Percentiles rank a stretch among this genome's conserved stretches.
phyloP scores from a whole-genome alignment of 2,329 filamentous ascomycete genomes.

The Ceratocystis cacaofunesta region DNA sequence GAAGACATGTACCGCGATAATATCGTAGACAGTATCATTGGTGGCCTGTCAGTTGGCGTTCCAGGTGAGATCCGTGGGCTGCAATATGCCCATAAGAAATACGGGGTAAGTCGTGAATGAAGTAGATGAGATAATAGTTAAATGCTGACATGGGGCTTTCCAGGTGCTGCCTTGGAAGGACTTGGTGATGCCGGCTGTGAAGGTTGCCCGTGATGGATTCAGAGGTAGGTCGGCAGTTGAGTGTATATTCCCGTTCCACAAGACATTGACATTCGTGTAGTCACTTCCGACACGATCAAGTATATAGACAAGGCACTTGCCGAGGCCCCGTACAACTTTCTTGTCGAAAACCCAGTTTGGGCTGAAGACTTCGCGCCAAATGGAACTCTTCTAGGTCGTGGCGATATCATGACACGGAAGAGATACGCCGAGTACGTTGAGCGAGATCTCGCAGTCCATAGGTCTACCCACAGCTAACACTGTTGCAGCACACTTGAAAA shows the following conservation, averaged over 20 bases:
- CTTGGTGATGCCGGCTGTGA: constrained; percentile 59
- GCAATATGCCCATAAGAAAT: constrained; percentile 59
- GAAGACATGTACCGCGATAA: constrained; percentile 76
- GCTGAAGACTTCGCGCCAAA: constrained; percentile 79
- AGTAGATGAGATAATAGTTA: background rate
- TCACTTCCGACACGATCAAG: constrained; percentile 57
- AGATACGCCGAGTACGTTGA: constrained; percentile 48
- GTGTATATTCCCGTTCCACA: too few species aligned
- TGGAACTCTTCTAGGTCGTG: constrained; percentile 54
- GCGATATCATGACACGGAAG: constrained; percentile 65
- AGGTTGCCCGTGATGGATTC: constrained; percentile 61
- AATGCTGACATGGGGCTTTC: background rate
- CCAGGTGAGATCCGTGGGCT: constrained; percentile 67
- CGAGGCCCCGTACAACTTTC: constrained; percentile 39
- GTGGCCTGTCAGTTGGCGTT: constrained; percentile 57
- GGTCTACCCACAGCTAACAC: background rate
- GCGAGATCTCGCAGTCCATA: background rate
- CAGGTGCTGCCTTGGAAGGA: constrained; percentile 46
- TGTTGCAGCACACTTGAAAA: constrained; percentile 47
- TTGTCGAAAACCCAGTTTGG: constrained; percentile 63
- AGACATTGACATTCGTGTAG: constrained; percentile 23
- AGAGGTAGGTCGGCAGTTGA: constrained; percentile 23
- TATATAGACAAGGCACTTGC: constrained; percentile 44
- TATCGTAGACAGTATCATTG: constrained; percentile 47
- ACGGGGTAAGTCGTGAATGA: constrained; percentile 34